These are phyloP conservation scores for Eutypa lata DNA, from an alignment of 2,329 filamentous ascomycete genomes.

Conservation along the genomic window DNA sequence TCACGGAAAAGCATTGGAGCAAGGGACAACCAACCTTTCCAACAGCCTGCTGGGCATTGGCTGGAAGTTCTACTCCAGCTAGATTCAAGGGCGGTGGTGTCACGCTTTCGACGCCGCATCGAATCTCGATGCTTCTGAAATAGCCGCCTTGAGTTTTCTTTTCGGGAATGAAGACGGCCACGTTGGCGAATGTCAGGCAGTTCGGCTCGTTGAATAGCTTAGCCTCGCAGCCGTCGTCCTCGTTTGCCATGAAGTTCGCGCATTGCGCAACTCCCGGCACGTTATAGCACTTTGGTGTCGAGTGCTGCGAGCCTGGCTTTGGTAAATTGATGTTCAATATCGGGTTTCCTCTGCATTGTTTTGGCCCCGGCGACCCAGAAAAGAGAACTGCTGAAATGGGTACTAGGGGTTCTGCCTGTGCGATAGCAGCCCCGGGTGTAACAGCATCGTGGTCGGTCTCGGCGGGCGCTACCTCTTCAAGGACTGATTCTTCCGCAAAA, in stretches of 20 bases:
- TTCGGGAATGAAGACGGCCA: constrained; percentile 35
- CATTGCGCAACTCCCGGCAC: constrained; percentile 31
- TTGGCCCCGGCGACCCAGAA: constrained; percentile 32
- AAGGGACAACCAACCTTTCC: constrained; percentile 10
- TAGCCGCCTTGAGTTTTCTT: constrained; percentile 29
- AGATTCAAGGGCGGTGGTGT: constrained; percentile 24
- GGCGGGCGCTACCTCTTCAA: not conserved
- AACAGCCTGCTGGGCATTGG: constrained; percentile 16
- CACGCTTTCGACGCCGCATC: constrained; percentile 28
- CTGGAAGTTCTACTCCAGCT: constrained; percentile 17
- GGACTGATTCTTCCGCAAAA: not conserved
- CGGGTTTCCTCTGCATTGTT: constrained; percentile 30
- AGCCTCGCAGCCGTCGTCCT: constrained; percentile 35
- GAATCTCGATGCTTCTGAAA: constrained; percentile 32
- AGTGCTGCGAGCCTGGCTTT: constrained; percentile 20
- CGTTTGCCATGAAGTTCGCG: constrained; percentile 32
- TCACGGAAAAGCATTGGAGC: not conserved
- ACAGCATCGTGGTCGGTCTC: constrained; percentile 30
- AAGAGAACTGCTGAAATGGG: constrained; percentile 47
- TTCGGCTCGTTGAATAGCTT: constrained; percentile 32
- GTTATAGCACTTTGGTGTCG: constrained; percentile 31
- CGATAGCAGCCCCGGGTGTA: constrained; percentile 37
- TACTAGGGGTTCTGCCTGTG: constrained; percentile 31
- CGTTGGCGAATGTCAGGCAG: constrained; percentile 31
- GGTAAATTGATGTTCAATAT: constrained; percentile 25